Evolutionary conservation across 2,329 filamentous ascomycete species (phyloP).

Genomic region (Lecanosticta acicola): DNA sequence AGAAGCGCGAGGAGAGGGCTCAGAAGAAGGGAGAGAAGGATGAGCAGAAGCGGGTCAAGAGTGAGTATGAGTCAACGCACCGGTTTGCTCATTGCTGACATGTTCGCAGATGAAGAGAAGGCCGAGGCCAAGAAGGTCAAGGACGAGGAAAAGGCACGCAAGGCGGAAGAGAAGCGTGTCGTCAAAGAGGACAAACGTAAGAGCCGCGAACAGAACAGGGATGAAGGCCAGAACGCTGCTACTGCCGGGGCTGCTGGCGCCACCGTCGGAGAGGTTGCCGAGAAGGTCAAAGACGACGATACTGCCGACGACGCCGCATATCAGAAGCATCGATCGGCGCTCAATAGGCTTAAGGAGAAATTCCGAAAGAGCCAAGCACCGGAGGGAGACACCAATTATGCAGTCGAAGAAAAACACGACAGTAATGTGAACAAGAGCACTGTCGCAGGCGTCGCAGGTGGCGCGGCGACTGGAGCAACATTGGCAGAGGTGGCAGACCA

Average conservation of each 20-base stretch:
- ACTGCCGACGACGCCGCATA: constrained; percentile 11
- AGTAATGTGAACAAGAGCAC: not conserved
- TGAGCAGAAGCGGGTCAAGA: constrained; percentile 30
- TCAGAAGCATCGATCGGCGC: constrained; percentile 18
- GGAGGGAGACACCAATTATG: constrained; percentile 7
- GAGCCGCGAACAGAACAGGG: constrained; percentile 27
- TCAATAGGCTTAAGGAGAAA: constrained; percentile 20
- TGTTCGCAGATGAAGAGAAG: constrained; percentile 49
- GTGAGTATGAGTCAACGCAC: no score
- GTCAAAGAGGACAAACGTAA: constrained; percentile 51
- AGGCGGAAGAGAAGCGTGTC: constrained; percentile 49
- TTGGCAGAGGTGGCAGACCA: constrained; percentile 9
- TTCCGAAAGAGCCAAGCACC: constrained; percentile 16
- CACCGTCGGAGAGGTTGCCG: constrained; percentile 7
- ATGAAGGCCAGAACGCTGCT: constrained; percentile 13
- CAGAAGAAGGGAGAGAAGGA: constrained; percentile 42
- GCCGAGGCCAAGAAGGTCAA: constrained; percentile 43
- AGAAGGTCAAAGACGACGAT: constrained; percentile 8
- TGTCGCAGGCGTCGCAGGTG: constrained; percentile 12
- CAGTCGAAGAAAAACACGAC: constrained; percentile 2
- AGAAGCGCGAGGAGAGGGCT: constrained; percentile 53
- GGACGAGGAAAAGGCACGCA: constrained; percentile 47
- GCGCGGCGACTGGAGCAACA: constrained; percentile 11
- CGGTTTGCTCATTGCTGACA: no score
- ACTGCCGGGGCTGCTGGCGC: constrained; percentile 15